Evolutionary conservation across 2,329 filamentous ascomycete species (phyloP).

Genomic region (Diaporthe sp.): DNA sequence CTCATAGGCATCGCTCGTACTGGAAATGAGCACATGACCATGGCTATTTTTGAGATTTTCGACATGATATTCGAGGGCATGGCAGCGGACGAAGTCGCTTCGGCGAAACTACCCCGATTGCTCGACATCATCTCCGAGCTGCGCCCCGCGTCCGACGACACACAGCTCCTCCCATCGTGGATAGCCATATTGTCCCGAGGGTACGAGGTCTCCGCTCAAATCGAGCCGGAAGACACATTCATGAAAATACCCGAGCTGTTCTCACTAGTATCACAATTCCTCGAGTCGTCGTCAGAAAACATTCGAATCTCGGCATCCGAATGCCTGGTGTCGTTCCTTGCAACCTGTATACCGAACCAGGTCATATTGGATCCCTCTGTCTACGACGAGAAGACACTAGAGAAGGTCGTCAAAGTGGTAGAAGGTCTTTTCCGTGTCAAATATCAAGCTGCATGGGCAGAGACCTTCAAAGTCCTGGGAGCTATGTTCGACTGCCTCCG

Average conservation of each 20-base stretch:
- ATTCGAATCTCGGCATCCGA: conserved; percentile 95
- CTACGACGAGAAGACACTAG: conserved; percentile 89
- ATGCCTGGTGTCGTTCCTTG: conserved; percentile 91
- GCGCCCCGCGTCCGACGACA: conserved; percentile 91
- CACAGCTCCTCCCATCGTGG: conserved; percentile 94
- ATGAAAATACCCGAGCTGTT: conserved; percentile 90
- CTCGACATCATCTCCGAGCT: conserved; percentile 93
- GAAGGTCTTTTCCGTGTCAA: conserved; percentile 85
- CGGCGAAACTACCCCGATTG: conserved; percentile 87
- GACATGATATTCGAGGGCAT: conserved; percentile 96
- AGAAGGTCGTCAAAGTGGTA: conserved; percentile 80
- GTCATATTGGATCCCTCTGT: conserved; percentile 90
- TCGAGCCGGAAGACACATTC: conserved; percentile 91
- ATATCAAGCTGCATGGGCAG: conserved; percentile 93
- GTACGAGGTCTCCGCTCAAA: conserved; percentile 91
- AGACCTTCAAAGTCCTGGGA: conserved; percentile 89
- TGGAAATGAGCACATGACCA: conserved; percentile 94
- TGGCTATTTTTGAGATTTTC: conserved; percentile 96
- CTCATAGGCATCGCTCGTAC: conserved; percentile 89
- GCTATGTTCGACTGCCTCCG: conserved; percentile 88
- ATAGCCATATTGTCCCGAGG: conserved; percentile 94
- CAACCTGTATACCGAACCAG: conserved; percentile 85
- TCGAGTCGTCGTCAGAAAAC: conserved; percentile 89
- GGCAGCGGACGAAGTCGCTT: conserved; percentile 85
- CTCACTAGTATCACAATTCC: conserved; percentile 80